Evolutionary conservation across 768 basidiomycete species (phyloP).

Genomic region (Grammothele lineata): DNA sequence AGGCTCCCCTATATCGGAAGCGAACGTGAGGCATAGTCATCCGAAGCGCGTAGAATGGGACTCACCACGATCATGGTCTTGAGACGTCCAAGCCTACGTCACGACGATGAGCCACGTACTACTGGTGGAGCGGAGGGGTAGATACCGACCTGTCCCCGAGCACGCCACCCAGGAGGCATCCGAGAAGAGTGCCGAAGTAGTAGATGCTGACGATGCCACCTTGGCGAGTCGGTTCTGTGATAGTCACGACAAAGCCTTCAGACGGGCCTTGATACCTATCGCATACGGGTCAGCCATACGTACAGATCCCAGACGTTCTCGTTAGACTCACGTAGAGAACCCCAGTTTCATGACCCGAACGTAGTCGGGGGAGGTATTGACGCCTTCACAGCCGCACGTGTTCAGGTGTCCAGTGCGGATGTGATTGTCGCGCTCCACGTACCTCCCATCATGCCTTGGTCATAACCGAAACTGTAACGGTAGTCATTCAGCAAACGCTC

Average conservation of each 20-base stretch:
- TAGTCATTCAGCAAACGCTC: no score
- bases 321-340: slow-evolving; percentile 29
- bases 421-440: neutral
- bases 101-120: neutral
- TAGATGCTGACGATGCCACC: slow-evolving; percentile 45
- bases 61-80: slow-evolving; percentile 36
- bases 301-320: neutral
- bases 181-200: slow-evolving; percentile 40
- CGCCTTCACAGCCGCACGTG: slow-evolving; percentile 19
- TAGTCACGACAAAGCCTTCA: slow-evolving; percentile 39
- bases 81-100: slow-evolving; percentile 31
- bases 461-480: slow-evolving; percentile 39
- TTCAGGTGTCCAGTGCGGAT: no score
- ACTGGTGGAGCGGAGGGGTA: neutral
- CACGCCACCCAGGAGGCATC: slow-evolving; percentile 37
- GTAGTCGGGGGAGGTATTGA: slow-evolving; percentile 43
- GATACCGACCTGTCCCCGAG: slow-evolving; percentile 32
- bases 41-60: neutral
- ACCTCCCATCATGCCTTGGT: slow-evolving; percentile 46
- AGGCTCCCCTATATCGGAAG: slow-evolving; percentile 27
- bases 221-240: slow-evolving; percentile 39
- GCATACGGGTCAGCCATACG: neutral
- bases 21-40: neutral
- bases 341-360: slow-evolving; percentile 38
- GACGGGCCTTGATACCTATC: slow-evolving; percentile 33